Evolutionary conservation across 1,139 yeast genomes (phyloP), one percentile per base, ranked within the genome.

Genomic region (Protomyces pachydermus): DNA sequence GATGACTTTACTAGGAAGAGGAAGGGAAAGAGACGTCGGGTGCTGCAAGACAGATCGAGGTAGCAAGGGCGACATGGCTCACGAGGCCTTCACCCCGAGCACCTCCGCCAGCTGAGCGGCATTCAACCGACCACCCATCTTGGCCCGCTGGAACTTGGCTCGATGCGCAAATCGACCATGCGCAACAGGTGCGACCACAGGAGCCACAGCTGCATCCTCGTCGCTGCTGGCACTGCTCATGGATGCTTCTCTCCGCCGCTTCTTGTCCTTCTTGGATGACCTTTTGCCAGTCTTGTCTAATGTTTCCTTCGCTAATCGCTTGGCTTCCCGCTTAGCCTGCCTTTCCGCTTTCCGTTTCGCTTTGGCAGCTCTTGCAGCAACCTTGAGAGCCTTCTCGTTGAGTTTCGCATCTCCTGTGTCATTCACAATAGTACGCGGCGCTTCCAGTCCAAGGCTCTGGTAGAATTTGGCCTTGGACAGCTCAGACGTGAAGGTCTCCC

Each of bases 401-500:
- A 18, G 23, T 8, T 14, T n/a, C 20, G 46, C 45, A 9, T 16
- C 34, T 2, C 23, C 37, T 12, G 46, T 45, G 2, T 45, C 64
- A 10, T 39, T 16, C 37, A 48, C 54, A 16, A 58, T 28, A 16
- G 48, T 12, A 12, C 14, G 18, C 3, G 48, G 48, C 20, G 48
- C 25, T 5, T n/a, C 9, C 12, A 42, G 25, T 2, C 62, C 62
- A n/a, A 58, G 56, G 18, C 53, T 39, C 48, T 60, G 54, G 38
- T 45, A 45, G 25, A 60, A 60, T 14, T 60, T 60, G 38, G 67
- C 56, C 72, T 71, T 46, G 69, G 69, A 54, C 70, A 70, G 68
- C 74, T 73, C 51, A 72, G 72, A 65, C 72, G 72, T 69, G 66
- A 72, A 68, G 65, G 70, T 68, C 42, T 72, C 69, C 60, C 74